Evolutionary conservation across 2,329 filamentous ascomycete genomes (phyloP).

Genomic region (Alternaria brassicicola): DNA sequence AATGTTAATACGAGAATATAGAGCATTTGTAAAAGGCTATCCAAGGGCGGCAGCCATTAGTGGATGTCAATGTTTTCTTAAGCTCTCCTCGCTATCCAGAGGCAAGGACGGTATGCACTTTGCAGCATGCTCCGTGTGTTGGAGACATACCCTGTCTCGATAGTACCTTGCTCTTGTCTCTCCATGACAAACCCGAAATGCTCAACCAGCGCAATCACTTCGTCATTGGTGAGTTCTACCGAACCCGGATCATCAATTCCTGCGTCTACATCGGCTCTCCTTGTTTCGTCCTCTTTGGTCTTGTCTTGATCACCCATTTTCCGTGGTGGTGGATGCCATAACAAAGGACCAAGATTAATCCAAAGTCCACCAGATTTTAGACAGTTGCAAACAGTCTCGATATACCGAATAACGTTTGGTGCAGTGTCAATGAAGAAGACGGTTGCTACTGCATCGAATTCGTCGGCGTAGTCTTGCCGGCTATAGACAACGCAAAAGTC

Average conservation of each 20-base stretch:
- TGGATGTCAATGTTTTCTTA: not conserved
- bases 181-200: slow-evolving; percentile 79
- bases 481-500: slow-evolving; percentile 91
- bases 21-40: not conserved
- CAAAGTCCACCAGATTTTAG: slow-evolving; percentile 79
- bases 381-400: slow-evolving; percentile 81
- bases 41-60: not conserved
- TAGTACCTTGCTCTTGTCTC: slow-evolving; percentile 59
- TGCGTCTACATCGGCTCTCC: slow-evolving; percentile 29
- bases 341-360: slow-evolving; percentile 85
- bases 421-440: slow-evolving; percentile 98
- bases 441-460: slow-evolving; percentile 82
- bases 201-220: slow-evolving; percentile 77
- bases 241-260: slow-evolving; percentile 89
- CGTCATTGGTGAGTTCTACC: slow-evolving; percentile 88
- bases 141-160: slow-evolving; percentile 85
- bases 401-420: slow-evolving; percentile 87
- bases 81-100: slow-evolving; percentile 83
- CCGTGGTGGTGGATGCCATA: slow-evolving; percentile 94
- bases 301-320: slow-evolving; percentile 1
- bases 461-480: slow-evolving; percentile 63
- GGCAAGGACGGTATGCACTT: slow-evolving; percentile 77
- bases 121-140: slow-evolving; percentile 84
- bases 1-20: not conserved
- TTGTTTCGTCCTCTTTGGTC: slow-evolving; percentile 15